phyloP scores from a whole-genome alignment of 2,329 filamentous ascomycete species.

The Penicillium janthinellum region DNA sequence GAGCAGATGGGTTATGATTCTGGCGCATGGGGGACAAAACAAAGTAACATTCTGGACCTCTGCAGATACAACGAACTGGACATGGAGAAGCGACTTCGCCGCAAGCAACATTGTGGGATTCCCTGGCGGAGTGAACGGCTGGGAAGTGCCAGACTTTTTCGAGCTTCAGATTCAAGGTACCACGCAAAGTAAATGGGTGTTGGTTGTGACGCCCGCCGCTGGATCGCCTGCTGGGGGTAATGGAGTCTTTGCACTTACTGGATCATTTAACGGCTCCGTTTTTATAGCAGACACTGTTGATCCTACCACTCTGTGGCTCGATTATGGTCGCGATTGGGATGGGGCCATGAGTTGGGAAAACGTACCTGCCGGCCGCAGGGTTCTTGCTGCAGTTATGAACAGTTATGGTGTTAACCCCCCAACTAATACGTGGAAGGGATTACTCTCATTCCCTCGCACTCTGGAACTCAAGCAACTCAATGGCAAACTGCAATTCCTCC shows the following conservation, averaged over 20 bases:
- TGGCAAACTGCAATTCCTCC: conserved; percentile 10
- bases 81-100: background rate
- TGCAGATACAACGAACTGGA: background rate
- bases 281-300: background rate
- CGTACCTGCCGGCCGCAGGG: background rate
- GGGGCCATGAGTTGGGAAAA: background rate
- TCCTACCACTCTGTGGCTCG: background rate
- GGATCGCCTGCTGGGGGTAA: background rate
- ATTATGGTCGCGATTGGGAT: background rate
- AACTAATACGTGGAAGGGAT: conserved; percentile 6
- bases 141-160: background rate
- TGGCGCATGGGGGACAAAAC: background rate
- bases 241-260: background rate
- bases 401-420: background rate
- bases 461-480: conserved; percentile 11
- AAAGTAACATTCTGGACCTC: background rate
- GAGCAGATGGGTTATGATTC: background rate
- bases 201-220: background rate
- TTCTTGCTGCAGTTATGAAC: background rate
- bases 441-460: conserved; percentile 18
- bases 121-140: background rate
- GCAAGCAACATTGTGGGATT: background rate
- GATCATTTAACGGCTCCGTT: background rate
- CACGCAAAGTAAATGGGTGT: background rate
- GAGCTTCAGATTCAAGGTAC: background rate